These are phyloP conservation scores for Chlorella variabilis DNA, from an alignment of 163 green algal species.

Conservation along the genomic window DNA sequence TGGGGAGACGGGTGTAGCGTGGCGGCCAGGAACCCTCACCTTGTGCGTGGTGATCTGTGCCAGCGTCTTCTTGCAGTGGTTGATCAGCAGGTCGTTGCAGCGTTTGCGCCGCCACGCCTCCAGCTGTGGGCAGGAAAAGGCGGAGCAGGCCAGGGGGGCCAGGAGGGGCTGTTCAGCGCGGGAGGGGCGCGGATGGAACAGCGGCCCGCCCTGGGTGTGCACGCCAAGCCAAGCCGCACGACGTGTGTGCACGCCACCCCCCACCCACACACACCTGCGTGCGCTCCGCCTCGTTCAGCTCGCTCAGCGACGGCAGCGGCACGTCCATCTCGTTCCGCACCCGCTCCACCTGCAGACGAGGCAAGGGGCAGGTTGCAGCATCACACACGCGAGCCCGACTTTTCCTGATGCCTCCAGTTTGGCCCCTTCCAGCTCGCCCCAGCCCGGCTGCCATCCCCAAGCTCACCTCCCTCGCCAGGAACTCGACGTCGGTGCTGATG, in stretches of 20 bases:
- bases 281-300: slow-evolving; percentile 21
- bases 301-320: slow-evolving; percentile 32
- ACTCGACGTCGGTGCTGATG: slow-evolving; percentile 57
- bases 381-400: too few species aligned
- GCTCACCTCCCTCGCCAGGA: slow-evolving; percentile 38
- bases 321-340: slow-evolving; percentile 10
- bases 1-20: too few species aligned
- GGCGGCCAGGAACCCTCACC: too few species aligned
- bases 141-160: background rate
- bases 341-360: slow-evolving; percentile 12
- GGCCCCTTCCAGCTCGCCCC: too few species aligned
- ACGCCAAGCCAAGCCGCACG: background rate
- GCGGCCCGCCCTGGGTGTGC: too few species aligned
- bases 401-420: too few species aligned
- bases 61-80: slow-evolving; percentile 46
- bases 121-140: slow-evolving; percentile 26
- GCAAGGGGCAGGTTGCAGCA: too few species aligned
- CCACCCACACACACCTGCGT: background rate
- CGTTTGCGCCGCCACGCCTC: slow-evolving; percentile 23
- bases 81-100: slow-evolving; percentile 39
- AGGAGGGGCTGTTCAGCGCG: too few species aligned
- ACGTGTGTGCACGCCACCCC: background rate
- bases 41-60: slow-evolving; percentile 51
- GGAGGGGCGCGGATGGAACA: too few species aligned
- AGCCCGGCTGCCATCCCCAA: background rate